Percentiles rank a stretch among this genome's conserved stretches.
Evolutionary conservation across 2,329 filamentous ascomycete genomes (phyloP).

Genomic region (Xylaria multiplex): DNA sequence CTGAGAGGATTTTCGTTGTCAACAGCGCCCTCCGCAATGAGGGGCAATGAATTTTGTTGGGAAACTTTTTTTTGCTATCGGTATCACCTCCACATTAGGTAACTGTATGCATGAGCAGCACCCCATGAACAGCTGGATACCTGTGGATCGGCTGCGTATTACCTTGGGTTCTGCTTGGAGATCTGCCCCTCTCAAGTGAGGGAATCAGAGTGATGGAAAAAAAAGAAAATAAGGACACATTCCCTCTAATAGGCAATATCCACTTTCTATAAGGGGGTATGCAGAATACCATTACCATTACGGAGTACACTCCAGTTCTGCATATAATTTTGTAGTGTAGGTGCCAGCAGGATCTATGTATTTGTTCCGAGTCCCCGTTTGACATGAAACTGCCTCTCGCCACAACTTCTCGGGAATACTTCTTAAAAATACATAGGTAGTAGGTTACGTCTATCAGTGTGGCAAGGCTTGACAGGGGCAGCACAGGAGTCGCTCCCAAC

Average conservation of each 20-base stretch:
- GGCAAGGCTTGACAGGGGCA: not conserved
- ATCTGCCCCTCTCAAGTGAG: not conserved
- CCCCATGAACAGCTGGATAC: not conserved
- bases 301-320: not conserved
- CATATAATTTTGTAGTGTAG: too few species aligned
- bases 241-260: too few species aligned
- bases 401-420: too few species aligned
- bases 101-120: not conserved
- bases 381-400: not conserved
- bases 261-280: not conserved
- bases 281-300: not conserved
- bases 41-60: conserved; percentile 29
- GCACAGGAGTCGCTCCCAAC: conserved; percentile 13
- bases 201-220: too few species aligned
- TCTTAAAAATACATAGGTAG: too few species aligned
- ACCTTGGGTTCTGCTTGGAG: not conserved
- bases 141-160: not conserved
- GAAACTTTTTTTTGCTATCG: not conserved
- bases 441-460: not conserved
- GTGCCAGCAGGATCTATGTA: too few species aligned
- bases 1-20: conserved; percentile 8
- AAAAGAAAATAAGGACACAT: not conserved
- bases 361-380: not conserved
- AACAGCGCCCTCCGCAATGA: not conserved
- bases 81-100: conserved; percentile 13